Evolutionary conservation across 176 grass and related monocot genomes (phyloP), one percentile per base, ranked within the genome.

Genomic region (Leersia perrieri): DNA sequence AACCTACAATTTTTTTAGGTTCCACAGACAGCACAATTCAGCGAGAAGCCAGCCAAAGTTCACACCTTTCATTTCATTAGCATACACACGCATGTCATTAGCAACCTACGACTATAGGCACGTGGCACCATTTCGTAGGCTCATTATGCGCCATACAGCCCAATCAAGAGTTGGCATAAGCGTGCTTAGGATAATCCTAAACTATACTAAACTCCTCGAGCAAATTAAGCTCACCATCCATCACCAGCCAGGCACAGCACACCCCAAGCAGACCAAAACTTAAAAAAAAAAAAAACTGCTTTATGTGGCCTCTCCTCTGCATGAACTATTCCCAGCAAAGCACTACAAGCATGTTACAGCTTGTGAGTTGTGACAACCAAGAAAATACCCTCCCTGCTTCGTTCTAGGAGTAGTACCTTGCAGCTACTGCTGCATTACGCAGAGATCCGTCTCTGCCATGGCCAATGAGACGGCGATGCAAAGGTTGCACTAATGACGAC

Each of bases 171-270:
- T 40, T 39, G 55, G 63, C 70, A 38, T 75, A 80, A 75, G 87
- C 76, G 53, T 89, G 87, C 82, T 74, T 84, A 79, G 63, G 87
- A 88, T 88, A 88, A 89, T 9, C 57, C 87, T 74, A 47, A 47
- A 69, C 6, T 33, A 33, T 33, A 18, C 11, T 26, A 70, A 4
- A 23, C n/a, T 13, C 33, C 38, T 12, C 75, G 58, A 76, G 32
- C 32, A 70, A 78, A 83, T 41, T 75, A 78, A 83, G 33, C 80
- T 71, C 38, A 33, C 36, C 32, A 60, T 45, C 62, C 41, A 44
- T 55, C 53, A 25, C 47, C 20, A 74, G 72, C 72, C 72, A 63
- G 23, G 33, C 63, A 77, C n/a, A 12, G 13, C 38, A 58, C 66
- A 47, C 11, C 22, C 63, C 14, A 35, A 72, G 49, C 53, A n/a